These are phyloP conservation scores for Noccaea caerulescens DNA, from an alignment of 345 rosid species.

Conservation along the genomic window DNA sequence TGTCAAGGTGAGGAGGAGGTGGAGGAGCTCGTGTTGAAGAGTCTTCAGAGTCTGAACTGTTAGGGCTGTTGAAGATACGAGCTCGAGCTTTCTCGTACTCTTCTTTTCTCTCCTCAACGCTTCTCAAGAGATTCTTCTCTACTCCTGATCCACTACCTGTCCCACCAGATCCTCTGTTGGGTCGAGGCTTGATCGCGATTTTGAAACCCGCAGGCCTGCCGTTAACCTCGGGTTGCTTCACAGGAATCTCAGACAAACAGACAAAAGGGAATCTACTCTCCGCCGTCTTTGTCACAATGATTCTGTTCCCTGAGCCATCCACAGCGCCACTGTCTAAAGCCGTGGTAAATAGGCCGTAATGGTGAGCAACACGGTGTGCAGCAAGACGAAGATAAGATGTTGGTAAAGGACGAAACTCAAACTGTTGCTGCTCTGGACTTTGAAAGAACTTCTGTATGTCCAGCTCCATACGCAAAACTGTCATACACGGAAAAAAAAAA, in stretches of 20 bases:
- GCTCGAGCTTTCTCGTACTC: conserved; percentile 94
- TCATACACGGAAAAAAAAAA: not conserved
- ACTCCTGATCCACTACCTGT: conserved; percentile 56
- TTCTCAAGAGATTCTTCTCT: conserved; percentile 61
- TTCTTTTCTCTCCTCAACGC: conserved; percentile 93
- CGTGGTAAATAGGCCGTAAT: conserved; percentile 84
- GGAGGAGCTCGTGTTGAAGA: conserved; percentile 46
- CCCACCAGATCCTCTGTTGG: conserved; percentile 56
- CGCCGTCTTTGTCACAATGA: conserved; percentile 63
- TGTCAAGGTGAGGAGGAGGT: conserved; percentile 39
- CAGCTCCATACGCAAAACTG: conserved; percentile 95
- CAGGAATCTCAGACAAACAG: conserved; percentile 74
- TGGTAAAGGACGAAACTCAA: conserved; percentile 83
- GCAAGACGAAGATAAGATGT: conserved; percentile 94
- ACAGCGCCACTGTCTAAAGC: conserved; percentile 67
- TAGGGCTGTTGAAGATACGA: conserved; percentile 77
- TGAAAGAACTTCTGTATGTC: conserved; percentile 88
- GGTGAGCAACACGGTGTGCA: conserved; percentile 94
- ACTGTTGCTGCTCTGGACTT: conserved; percentile 67
- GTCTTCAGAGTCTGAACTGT: conserved; percentile 65
- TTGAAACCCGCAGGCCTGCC: conserved; percentile 64
- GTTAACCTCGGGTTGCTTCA: conserved; percentile 62
- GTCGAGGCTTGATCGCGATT: conserved; percentile 73
- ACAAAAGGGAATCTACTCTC: conserved; percentile 75
- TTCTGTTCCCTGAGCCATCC: conserved; percentile 72